These are phyloP conservation scores for Tuber microsphaerosporum DNA, from an alignment of 495 filamentous ascomycete species.

Conservation along the genomic window DNA sequence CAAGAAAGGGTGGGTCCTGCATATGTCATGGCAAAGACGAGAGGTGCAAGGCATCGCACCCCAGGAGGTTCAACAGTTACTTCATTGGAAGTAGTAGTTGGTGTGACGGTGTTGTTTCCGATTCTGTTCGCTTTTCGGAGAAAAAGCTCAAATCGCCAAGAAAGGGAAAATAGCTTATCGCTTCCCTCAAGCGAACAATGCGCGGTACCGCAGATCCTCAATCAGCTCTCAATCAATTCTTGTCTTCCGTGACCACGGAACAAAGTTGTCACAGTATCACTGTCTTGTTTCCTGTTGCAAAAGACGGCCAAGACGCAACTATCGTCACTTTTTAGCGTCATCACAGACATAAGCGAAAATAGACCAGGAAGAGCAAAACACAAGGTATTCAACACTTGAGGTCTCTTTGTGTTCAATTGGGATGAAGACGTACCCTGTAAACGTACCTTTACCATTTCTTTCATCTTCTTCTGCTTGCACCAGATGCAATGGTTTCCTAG, in stretches of 20 bases:
- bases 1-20: constrained; percentile 29
- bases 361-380: not conserved
- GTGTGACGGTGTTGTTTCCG: constrained; percentile 21
- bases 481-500: not conserved
- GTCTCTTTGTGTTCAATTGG: not conserved
- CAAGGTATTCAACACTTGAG: not conserved
- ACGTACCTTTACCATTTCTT: not conserved
- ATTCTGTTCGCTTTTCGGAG: constrained; percentile 15
- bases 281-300: constrained; percentile 14
- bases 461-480: not conserved
- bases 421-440: no score
- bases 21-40: constrained; percentile 26
- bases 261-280: constrained; percentile 14
- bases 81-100: not conserved
- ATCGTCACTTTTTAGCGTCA: not conserved
- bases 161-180: constrained; percentile 12
- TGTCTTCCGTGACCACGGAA: constrained; percentile 3
- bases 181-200: constrained; percentile 31
- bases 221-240: constrained; percentile 21
- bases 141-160: constrained; percentile 13
- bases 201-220: constrained; percentile 22
- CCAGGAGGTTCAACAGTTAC: not conserved
- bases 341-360: not conserved
- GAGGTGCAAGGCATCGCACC: not conserved
- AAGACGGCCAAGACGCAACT: not conserved